Conservation (phyloP, 352 stramenopile genomes). For the Thalassiosira mediterranea region DNA sequence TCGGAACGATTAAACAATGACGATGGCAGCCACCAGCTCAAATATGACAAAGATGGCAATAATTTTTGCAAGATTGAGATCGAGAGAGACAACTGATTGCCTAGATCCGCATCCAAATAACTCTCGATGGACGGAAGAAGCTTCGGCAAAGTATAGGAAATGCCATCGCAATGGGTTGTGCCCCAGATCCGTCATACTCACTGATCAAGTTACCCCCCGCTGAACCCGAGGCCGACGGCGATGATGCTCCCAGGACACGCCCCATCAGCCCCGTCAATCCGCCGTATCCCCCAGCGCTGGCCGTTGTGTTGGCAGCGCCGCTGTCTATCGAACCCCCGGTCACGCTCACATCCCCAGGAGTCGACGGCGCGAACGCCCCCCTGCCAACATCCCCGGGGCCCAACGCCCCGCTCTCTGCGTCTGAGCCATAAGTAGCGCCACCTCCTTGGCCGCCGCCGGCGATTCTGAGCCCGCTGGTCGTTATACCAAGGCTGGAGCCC, state of each 20-base stretch:
- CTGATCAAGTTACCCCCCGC: neutral
- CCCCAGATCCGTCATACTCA: slow-evolving; percentile 43
- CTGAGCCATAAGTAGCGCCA: neutral
- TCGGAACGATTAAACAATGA: too few relatives aligned
- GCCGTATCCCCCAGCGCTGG: slow-evolving; percentile 35
- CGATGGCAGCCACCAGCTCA: too few relatives aligned
- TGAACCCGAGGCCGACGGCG: slow-evolving; percentile 5
- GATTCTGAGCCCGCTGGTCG: slow-evolving; percentile 10
- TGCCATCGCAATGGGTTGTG: too few relatives aligned
- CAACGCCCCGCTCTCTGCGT: neutral
- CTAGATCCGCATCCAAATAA: too few relatives aligned
- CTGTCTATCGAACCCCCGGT: slow-evolving; percentile 6
- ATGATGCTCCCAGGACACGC: slow-evolving; percentile 44
- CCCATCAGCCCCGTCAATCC: slow-evolving; percentile 55
- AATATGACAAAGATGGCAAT: too few relatives aligned
- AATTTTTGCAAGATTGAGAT: too few relatives aligned
- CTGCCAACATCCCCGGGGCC: neutral
- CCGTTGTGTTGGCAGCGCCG: slow-evolving; percentile 8
- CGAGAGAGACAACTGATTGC: too few relatives aligned
- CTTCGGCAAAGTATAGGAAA: too few relatives aligned
- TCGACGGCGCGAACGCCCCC: neutral
- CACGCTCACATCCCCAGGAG: neutral
- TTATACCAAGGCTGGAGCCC: slow-evolving; percentile 49
- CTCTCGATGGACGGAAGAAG: too few relatives aligned
- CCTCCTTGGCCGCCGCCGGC: neutral